Percentiles rank a stretch among this genome's conserved stretches.
Conservation (phyloP, 169 alveolate species). For the Cryptosporidium bovis region DNA sequence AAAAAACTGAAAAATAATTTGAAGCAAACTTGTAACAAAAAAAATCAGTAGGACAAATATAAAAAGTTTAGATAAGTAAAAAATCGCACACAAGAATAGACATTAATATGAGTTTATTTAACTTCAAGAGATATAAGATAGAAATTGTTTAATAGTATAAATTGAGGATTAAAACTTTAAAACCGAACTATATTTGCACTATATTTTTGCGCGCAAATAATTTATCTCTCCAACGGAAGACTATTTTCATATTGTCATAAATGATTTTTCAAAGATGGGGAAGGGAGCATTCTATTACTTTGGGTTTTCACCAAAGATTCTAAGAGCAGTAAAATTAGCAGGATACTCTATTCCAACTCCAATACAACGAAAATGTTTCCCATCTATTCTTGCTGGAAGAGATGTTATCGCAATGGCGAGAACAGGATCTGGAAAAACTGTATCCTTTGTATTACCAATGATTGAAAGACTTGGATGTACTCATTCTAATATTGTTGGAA, state of each 20-base stretch:
- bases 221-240: neutral
- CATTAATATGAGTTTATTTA: too few species aligned
- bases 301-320: slow-evolving; percentile 59
- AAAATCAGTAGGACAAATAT: too few species aligned
- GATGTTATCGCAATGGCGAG: slow-evolving; percentile 94
- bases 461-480: slow-evolving; percentile 85
- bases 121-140: too few species aligned
- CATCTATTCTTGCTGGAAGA: slow-evolving; percentile 89
- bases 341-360: slow-evolving; percentile 94
- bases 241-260: neutral
- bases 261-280: slow-evolving; percentile 14
- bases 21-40: too few species aligned
- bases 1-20: too few species aligned
- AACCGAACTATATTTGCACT: too few species aligned
- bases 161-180: too few species aligned
- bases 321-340: slow-evolving; percentile 80
- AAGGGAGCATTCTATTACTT: slow-evolving; percentile 63
- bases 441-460: slow-evolving; percentile 93
- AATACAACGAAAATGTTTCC: slow-evolving; percentile 93
- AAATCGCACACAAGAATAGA: too few species aligned
- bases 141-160: too few species aligned
- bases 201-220: too few species aligned
- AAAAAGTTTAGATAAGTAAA: too few species aligned
- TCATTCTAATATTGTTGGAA: slow-evolving; percentile 93
- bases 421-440: slow-evolving; percentile 97